A percentile compares a stretch with the other conserved stretches of the same genome.
These are phyloP conservation scores for Anthracocystis walkeri DNA, from an alignment of 1,284 basidiomycete genomes.

Conservation along the genomic window DNA sequence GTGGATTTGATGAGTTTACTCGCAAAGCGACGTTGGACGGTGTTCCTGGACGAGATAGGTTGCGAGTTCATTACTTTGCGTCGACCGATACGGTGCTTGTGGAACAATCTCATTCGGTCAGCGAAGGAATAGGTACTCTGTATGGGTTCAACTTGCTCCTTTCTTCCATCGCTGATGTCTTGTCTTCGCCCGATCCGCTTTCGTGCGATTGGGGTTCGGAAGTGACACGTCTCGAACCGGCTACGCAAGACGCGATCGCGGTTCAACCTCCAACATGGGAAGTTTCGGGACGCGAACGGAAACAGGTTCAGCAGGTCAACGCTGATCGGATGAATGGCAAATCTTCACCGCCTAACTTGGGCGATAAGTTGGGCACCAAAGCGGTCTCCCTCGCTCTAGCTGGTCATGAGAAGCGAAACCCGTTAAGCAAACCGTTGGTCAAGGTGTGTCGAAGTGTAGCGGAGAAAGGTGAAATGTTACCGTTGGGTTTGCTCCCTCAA, in stretches of 20 bases:
- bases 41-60: conserved; percentile 24
- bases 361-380: conserved; percentile 22
- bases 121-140: conserved; percentile 38
- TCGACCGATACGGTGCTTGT: not conserved
- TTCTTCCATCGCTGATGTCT: conserved; percentile 14
- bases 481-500: conserved; percentile 39
- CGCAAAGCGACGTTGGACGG: conserved; percentile 3
- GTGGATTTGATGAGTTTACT: conserved; percentile 7
- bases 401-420: not conserved
- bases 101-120: conserved; percentile 32
- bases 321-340: conserved; percentile 38
- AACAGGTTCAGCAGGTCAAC: conserved; percentile 23
- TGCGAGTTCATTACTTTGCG: conserved; percentile 35
- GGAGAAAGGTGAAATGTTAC: conserved; percentile 39
- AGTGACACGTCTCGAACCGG: conserved; percentile 27
- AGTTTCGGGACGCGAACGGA: conserved; percentile 13
- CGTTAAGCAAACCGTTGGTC: conserved; percentile 29
- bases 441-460: conserved; percentile 22
- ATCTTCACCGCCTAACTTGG: conserved; percentile 10
- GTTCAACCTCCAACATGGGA: conserved; percentile 16
- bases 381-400: conserved; percentile 15
- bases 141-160: conserved; percentile 28
- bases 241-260: conserved; percentile 30
- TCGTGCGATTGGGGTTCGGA: conserved; percentile 19
- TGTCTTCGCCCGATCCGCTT: not conserved